Conservation (phyloP, 208 protist species). For the Leishmania tropica region DNA sequence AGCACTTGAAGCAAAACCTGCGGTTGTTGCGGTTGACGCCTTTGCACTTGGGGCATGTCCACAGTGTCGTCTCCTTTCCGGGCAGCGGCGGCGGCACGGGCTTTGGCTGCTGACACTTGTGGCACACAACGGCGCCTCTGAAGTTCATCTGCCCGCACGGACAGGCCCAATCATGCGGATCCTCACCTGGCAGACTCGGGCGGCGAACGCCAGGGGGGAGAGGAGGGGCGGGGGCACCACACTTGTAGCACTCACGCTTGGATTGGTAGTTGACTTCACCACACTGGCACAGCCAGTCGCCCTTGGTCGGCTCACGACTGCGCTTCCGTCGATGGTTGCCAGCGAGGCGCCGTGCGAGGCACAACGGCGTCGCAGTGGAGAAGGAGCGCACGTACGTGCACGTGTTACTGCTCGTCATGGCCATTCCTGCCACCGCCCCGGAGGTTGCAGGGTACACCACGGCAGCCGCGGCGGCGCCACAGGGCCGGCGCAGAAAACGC, state of each 20-base stretch:
- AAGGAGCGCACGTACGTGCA: neutral
- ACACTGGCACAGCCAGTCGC: conserved; percentile 91
- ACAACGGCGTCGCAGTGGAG: conserved; percentile 10
- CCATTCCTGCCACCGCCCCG: neutral
- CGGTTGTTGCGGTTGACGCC: conserved; percentile 74
- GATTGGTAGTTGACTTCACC: conserved; percentile 86
- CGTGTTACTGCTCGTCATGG: neutral
- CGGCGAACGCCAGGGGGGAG: conserved; percentile 86
- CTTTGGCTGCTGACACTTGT: conserved; percentile 89
- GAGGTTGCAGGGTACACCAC: neutral
- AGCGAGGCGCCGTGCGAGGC: conserved; percentile 60
- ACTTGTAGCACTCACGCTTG: conserved; percentile 93
- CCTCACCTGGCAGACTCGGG: conserved; percentile 84
- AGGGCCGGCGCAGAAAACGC: neutral
- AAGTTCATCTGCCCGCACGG: conserved; percentile 94
- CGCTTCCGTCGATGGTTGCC: conserved; percentile 30
- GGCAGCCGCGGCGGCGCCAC: neutral
- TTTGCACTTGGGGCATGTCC: conserved; percentile 87
- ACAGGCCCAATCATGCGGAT: conserved; percentile 91
- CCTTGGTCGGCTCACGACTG: conserved; percentile 71
- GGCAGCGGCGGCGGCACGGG: conserved; percentile 73
- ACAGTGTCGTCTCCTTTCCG: conserved; percentile 81
- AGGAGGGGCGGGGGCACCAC: conserved; percentile 82
- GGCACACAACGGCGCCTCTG: conserved; percentile 77
- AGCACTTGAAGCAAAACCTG: conserved; percentile 90